phyloP scores from a whole-genome alignment of 306 rosid species.

The Lablab purpureus region DNA sequence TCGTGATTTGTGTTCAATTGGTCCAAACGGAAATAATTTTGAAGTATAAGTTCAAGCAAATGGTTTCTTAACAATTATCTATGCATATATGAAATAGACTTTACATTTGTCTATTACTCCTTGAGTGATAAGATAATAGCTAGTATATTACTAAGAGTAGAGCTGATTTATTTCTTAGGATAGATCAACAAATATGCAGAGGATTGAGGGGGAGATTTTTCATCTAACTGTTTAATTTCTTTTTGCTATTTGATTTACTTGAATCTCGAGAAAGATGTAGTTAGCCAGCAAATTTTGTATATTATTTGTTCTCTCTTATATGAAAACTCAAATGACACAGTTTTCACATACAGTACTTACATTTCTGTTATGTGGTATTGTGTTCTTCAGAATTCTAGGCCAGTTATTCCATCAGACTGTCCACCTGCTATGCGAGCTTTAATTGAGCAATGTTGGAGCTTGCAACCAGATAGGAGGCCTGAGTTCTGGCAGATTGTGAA shows the following conservation, averaged over 20 bases:
- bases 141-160: neutral
- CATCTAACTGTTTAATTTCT: slow-evolving; percentile 8
- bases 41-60: neutral
- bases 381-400: slow-evolving; percentile 75
- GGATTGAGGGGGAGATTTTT: neutral
- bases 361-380: slow-evolving; percentile 24
- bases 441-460: slow-evolving; percentile 91
- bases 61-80: neutral
- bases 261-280: slow-evolving; percentile 1
- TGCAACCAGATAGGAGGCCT: slow-evolving; percentile 82
- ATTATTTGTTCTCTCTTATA: slow-evolving; percentile 11
- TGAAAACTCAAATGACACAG: too few relatives aligned
- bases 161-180: slow-evolving; percentile 6
- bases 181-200: neutral
- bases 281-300: neutral
- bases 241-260: slow-evolving; percentile 10
- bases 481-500: slow-evolving; percentile 94
- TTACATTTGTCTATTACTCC: neutral
- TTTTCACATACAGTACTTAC: slow-evolving; percentile 23
- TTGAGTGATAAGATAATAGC: slow-evolving; percentile 15
- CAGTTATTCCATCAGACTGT: slow-evolving; percentile 68
- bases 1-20: neutral
- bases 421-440: slow-evolving; percentile 77
- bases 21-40: neutral
- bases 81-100: neutral